Conservation (phyloP, 1,284 basidiomycete species). For the Mycena sp. region DNA sequence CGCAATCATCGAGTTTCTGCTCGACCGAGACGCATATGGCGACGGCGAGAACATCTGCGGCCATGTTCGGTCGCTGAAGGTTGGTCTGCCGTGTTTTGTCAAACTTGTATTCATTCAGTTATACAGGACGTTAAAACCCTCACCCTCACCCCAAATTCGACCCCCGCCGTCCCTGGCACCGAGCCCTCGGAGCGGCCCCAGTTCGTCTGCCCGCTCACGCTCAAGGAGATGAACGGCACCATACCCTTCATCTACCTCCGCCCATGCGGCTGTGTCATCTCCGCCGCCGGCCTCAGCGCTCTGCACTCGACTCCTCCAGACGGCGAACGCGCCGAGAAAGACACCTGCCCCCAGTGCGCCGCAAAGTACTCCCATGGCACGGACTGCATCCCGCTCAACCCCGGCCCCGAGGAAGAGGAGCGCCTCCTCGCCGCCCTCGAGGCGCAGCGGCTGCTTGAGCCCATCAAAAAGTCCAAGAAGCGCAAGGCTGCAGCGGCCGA, state of each 20-base stretch:
- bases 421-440: slow-evolving; percentile 66
- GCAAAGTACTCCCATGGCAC: slow-evolving; percentile 68
- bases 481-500: slow-evolving; percentile 60
- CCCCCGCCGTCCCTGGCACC: slow-evolving; percentile 50
- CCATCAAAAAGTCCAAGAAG: slow-evolving; percentile 75
- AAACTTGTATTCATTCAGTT: slow-evolving; percentile 22
- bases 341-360: slow-evolving; percentile 77
- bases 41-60: slow-evolving; percentile 89
- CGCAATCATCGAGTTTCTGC: slow-evolving; percentile 86
- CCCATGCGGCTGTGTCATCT: slow-evolving; percentile 92
- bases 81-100: slow-evolving; percentile 49
- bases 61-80: slow-evolving; percentile 89
- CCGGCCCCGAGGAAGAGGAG: slow-evolving; percentile 67
- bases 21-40: slow-evolving; percentile 83
- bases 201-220: slow-evolving; percentile 89
- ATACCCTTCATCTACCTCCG: slow-evolving; percentile 88
- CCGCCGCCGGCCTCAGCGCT: slow-evolving; percentile 79
- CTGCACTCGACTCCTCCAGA: slow-evolving; percentile 56
- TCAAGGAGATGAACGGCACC: slow-evolving; percentile 94
- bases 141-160: slow-evolving; percentile 80
- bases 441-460: slow-evolving; percentile 63
- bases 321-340: slow-evolving; percentile 43
- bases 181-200: slow-evolving; percentile 64
- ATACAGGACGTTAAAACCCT: slow-evolving; percentile 85
- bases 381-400: slow-evolving; percentile 74